Evolutionary conservation across 1,284 basidiomycete genomes (phyloP).

Genomic region (Pseudozyma sp.): DNA sequence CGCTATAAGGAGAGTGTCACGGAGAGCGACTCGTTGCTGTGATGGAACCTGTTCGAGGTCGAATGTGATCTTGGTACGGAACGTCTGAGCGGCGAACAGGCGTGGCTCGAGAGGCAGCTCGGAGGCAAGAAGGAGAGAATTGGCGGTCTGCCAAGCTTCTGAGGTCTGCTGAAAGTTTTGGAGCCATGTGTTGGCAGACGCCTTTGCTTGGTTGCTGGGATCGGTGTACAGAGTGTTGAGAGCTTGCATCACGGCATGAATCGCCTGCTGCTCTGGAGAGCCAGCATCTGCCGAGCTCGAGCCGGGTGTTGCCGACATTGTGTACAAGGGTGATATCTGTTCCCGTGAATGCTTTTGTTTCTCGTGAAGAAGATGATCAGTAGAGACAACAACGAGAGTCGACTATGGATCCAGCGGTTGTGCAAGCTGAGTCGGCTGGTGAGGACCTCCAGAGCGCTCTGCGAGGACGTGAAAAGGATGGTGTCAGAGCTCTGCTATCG

Average conservation of each 20-base stretch:
- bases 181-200: constrained; percentile 72
- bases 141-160: constrained; percentile 96
- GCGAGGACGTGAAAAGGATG: no score
- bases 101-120: constrained; percentile 85
- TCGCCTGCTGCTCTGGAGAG: constrained; percentile 42
- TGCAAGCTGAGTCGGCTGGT: no score
- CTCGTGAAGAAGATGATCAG: no score
- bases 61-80: constrained; percentile 93
- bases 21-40: constrained; percentile 79
- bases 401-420: no score
- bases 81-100: constrained; percentile 95
- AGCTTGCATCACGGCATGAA: constrained; percentile 70
- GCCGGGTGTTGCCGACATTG: constrained; percentile 25
- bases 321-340: neutral
- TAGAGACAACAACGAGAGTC: no score
- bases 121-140: constrained; percentile 84
- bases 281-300: constrained; percentile 23
- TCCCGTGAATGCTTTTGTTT: no score
- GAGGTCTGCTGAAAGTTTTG: constrained; percentile 73
- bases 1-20: constrained; percentile 86
- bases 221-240: constrained; percentile 73
- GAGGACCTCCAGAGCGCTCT: no score
- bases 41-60: constrained; percentile 89
- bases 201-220: constrained; percentile 84
- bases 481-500: no score